These are phyloP conservation scores for Aristolochia contorta DNA, from an alignment of 164 flowering plant genomes.

Conservation along the genomic window DNA sequence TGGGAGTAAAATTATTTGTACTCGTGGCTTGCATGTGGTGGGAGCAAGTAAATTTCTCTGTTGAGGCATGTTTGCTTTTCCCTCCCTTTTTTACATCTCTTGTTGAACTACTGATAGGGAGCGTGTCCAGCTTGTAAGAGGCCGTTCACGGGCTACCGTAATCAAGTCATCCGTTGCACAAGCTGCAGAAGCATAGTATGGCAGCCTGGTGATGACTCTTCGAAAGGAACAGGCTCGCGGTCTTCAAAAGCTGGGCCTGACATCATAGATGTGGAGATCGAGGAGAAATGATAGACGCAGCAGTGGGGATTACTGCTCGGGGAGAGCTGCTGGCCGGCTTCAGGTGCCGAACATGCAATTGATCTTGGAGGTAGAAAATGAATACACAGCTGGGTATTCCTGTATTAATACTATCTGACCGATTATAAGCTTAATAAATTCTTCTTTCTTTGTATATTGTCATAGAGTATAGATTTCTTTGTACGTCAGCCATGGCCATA, in stretches of 20 bases:
- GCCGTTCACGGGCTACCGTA: conserved; percentile 58
- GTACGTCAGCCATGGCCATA: too few species aligned
- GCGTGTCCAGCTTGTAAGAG: conserved; percentile 79
- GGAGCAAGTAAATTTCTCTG: neutral
- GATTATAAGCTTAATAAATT: too few species aligned
- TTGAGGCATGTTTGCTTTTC: neutral
- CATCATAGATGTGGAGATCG: conserved; percentile 82
- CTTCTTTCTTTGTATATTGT: too few species aligned
- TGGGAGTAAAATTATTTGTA: too few species aligned
- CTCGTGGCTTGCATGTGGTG: too few species aligned
- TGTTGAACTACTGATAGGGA: conserved; percentile 44
- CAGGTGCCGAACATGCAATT: neutral
- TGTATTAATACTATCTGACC: too few species aligned
- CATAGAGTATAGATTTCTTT: too few species aligned
- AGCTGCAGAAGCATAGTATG: conserved; percentile 84
- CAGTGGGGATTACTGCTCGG: neutral
- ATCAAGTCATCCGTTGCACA: conserved; percentile 52
- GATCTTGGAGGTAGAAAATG: too few species aligned
- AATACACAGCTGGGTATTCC: too few species aligned
- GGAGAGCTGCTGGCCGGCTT: neutral
- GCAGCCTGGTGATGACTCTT: conserved; percentile 67
- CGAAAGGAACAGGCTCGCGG: conserved; percentile 23
- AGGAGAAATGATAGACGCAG: conserved; percentile 48
- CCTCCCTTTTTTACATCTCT: too few species aligned
- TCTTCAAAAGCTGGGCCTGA: conserved; percentile 43